Evolutionary conservation across 1,139 yeast genomes (phyloP).

Genomic region (Meyerozyma guilliermondii): DNA sequence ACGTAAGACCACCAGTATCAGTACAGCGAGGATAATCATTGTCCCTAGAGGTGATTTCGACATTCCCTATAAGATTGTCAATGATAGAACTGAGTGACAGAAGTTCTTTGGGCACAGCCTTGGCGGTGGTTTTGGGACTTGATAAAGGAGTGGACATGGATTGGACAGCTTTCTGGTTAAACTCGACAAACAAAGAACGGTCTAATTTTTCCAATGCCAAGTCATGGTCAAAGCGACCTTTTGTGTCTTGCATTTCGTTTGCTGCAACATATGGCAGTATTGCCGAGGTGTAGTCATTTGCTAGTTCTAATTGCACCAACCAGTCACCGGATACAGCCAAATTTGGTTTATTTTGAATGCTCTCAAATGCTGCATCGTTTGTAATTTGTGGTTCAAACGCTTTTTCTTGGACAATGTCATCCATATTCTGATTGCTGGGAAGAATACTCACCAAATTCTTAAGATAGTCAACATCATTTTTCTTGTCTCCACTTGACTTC

Average conservation of each 20-base stretch:
- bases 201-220: slow-evolving; percentile 36
- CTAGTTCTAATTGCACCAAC: slow-evolving; percentile 56
- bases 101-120: background rate
- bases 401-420: slow-evolving; percentile 51
- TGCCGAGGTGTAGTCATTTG: slow-evolving; percentile 51
- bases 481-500: slow-evolving; percentile 9
- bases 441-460: slow-evolving; percentile 28
- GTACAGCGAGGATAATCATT: slow-evolving; percentile 8
- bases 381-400: slow-evolving; percentile 62
- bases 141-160: background rate
- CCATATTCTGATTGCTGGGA: slow-evolving; percentile 28
- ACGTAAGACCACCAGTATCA: slow-evolving; percentile 3
- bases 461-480: slow-evolving; percentile 27
- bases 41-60: slow-evolving; percentile 3
- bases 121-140: background rate
- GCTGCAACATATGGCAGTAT: slow-evolving; percentile 24
- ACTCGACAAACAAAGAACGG: slow-evolving; percentile 50
- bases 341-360: slow-evolving; percentile 26
- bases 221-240: slow-evolving; percentile 15
- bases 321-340: slow-evolving; percentile 55
- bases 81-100: background rate
- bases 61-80: background rate
- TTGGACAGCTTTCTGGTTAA: slow-evolving; percentile 20
- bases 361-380: slow-evolving; percentile 27
- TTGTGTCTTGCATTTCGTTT: slow-evolving; percentile 10